A percentile compares a stretch with the other conserved stretches of the same genome.
These are phyloP conservation scores for Forsythia suspensa DNA, from an alignment of 257 asterid species.

Conservation along the genomic window DNA sequence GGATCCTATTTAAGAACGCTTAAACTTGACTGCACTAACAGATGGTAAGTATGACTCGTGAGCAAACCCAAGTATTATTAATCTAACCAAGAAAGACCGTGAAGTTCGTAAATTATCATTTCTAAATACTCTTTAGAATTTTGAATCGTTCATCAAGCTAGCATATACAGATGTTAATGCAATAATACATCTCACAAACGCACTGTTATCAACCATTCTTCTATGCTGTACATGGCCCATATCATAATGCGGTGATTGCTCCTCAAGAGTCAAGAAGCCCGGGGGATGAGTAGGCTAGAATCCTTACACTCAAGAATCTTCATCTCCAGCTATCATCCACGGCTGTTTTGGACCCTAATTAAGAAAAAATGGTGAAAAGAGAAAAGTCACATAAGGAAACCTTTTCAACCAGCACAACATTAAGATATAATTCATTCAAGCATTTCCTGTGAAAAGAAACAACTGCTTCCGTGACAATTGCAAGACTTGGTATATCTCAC, in stretches of 20 bases:
- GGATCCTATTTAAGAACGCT: too few species aligned
- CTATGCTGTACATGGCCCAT: slow-evolving; percentile 22
- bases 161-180: background rate
- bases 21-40: too few species aligned
- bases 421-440: background rate
- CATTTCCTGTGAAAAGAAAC: background rate
- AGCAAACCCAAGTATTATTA: background rate
- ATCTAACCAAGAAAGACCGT: background rate
- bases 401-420: background rate
- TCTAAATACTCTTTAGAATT: background rate
- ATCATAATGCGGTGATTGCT: background rate
- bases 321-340: slow-evolving; percentile 75
- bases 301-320: slow-evolving; percentile 34
- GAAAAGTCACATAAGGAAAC: background rate
- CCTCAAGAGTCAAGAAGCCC: background rate
- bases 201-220: slow-evolving; percentile 3
- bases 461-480: background rate
- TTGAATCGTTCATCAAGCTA: background rate
- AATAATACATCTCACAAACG: slow-evolving; percentile 1
- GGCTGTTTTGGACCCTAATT: slow-evolving; percentile 80
- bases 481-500: background rate
- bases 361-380: background rate
- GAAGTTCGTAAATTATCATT: background rate
- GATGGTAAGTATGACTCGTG: too few species aligned
- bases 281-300: slow-evolving; percentile 8